phyloP scores from a whole-genome alignment of 495 filamentous ascomycete species.

The Cercophora scortea region DNA sequence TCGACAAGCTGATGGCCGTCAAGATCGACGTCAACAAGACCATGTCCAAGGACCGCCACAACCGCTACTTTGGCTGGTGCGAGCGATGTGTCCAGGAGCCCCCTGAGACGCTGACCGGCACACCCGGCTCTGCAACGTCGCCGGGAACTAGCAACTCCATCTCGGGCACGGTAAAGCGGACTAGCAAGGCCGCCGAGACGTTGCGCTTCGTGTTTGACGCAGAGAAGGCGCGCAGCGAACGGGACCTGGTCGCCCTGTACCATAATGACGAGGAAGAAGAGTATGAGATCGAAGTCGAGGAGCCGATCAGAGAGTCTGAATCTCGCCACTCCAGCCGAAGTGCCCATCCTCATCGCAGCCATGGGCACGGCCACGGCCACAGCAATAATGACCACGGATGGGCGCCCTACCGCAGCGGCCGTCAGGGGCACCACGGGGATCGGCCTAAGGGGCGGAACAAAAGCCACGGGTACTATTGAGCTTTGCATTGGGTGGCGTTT shows the following conservation, averaged over 20 bases:
- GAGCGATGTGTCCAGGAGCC: constrained; percentile 31
- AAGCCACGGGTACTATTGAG: constrained; percentile 10
- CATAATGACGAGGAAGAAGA: constrained; percentile 75
- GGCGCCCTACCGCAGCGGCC: constrained; percentile 15
- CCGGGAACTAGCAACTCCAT: constrained; percentile 27
- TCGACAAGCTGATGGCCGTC: constrained; percentile 71
- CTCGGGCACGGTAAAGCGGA: constrained; percentile 29
- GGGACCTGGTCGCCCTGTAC: constrained; percentile 54
- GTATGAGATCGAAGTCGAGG: constrained; percentile 58
- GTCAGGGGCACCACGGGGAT: constrained; percentile 13
- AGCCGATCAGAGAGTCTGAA: constrained; percentile 28
- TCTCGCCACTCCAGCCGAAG: constrained; percentile 18
- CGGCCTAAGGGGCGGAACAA: constrained; percentile 14
- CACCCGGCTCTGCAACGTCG: constrained; percentile 27
- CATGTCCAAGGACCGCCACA: constrained; percentile 30
- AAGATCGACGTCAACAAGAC: constrained; percentile 82
- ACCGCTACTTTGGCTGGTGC: constrained; percentile 36
- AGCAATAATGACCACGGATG: constrained; percentile 13
- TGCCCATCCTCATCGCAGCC: constrained; percentile 4
- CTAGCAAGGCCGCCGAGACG: constrained; percentile 59
- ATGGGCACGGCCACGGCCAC: constrained; percentile 1
- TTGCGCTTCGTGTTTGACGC: constrained; percentile 88
- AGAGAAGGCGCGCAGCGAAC: constrained; percentile 64
- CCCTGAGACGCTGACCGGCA: constrained; percentile 22
- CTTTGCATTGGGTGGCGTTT: not conserved